Conservation (phyloP, 495 filamentous ascomycete species). For the Astrothelium macrocarpum region DNA sequence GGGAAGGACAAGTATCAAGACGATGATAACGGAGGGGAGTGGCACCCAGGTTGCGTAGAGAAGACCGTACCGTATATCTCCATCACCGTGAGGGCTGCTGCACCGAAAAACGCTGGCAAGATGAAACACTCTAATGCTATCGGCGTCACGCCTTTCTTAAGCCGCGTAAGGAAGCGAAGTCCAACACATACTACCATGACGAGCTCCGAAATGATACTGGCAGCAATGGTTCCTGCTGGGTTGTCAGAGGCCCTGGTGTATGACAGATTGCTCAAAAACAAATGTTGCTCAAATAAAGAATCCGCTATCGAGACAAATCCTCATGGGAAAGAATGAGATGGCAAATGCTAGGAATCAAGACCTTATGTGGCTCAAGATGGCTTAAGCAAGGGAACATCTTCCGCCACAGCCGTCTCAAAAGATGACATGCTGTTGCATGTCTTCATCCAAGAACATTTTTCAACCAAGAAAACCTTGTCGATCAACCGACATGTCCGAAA, state of each 20-base stretch:
- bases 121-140: not conserved
- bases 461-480: conserved; percentile 9
- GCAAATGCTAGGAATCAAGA: not conserved
- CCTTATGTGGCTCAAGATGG: not conserved
- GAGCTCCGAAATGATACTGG: not conserved
- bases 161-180: not conserved
- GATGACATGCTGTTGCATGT: conserved; percentile 2
- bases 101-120: not conserved
- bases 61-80: not conserved
- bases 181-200: not conserved
- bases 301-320: not conserved
- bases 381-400: not conserved
- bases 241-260: not conserved
- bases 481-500: not conserved
- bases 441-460: conserved; percentile 6
- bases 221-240: not conserved
- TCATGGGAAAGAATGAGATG: not conserved
- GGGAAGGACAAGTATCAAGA: not conserved
- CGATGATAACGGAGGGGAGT: not conserved
- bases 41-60: not conserved
- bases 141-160: not conserved
- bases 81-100: not conserved
- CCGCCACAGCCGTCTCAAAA: not conserved
- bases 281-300: not conserved
- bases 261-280: not conserved